phyloP scores from a whole-genome alignment of 2,329 filamentous ascomycete species.

The Neonectria coccinea region DNA sequence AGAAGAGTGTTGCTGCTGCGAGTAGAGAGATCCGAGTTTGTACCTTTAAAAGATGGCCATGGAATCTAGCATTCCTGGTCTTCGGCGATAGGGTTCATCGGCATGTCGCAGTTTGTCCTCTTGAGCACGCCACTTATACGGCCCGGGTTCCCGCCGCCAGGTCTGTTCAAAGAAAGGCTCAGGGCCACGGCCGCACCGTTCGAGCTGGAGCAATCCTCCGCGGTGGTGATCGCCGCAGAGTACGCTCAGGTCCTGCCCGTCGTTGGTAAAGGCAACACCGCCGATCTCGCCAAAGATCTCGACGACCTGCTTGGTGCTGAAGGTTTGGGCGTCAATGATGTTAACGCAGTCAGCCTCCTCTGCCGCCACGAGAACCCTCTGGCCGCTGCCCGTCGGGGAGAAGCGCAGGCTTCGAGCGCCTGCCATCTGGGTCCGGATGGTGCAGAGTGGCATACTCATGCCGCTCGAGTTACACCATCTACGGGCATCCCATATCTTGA shows the following conservation, averaged over 20 bases:
- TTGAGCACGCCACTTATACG: constrained; percentile 30
- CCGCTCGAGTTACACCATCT: constrained; percentile 71
- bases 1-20: neutral
- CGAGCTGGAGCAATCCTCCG: constrained; percentile 75
- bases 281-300: constrained; percentile 82
- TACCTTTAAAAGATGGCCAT: constrained; percentile 17
- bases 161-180: constrained; percentile 42
- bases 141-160: constrained; percentile 28
- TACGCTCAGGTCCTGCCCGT: constrained; percentile 75
- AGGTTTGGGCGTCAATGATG: constrained; percentile 76
- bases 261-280: constrained; percentile 74
- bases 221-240: constrained; percentile 74
- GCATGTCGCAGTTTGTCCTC: constrained; percentile 21
- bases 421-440: constrained; percentile 74
- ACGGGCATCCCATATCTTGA: constrained; percentile 82
- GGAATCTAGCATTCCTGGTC: constrained; percentile 32
- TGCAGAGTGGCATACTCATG: constrained; percentile 59
- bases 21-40: neutral
- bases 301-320: constrained; percentile 73
- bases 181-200: constrained; percentile 55
- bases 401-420: constrained; percentile 77
- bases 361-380: constrained; percentile 74
- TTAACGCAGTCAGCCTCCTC: constrained; percentile 81
- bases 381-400: constrained; percentile 76
- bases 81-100: constrained; percentile 34